Base-by-base conservation (phyloP, 306 rosid species). In the Vigna radiata region DNA sequence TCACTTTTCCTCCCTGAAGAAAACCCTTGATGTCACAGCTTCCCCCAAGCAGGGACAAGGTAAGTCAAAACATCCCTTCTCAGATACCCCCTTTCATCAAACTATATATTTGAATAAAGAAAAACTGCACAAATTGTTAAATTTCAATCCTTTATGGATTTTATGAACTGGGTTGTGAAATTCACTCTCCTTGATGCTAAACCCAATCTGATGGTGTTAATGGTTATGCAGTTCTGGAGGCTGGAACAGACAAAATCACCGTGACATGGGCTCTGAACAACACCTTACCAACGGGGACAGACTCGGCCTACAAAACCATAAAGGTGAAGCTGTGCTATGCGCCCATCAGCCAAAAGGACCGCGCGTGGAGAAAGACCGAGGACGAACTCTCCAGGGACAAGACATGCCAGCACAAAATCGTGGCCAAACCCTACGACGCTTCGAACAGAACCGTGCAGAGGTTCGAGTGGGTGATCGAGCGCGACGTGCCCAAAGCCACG, bases 361-460 rank as follows among this genome's bases (percentile, higher is more conserved):
- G 99, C 68, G 81, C 68, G 3, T 96, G 99, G 99, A 89, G 99
- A 61, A 92, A 96, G 83, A 96, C 99, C 0, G 87, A 54, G 41
- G 93, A 91, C n/a, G 18, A 73, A 0, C 90, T 96, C 50, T 1
- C 27, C 1, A 87, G 82, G 83, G 98, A 92, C 94, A 96, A 89
- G 86, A 92, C 96, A 2, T 96, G 99, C 73, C 89, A 46, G 55
- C 83, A 84, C 83, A 55, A 69, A 61, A 85, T 96, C 60, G 83
- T 88, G 1, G 9, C 77, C 0, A 80, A 47, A 36, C 88, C 89
- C 2, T 96, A 92, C 86, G 78, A 83, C 78, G 78, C 89, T 49
- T 56, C 88, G 2, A 86, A 87, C 89, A 85, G 69, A 58, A 77
- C 87, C 9, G 69, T 44, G 47, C 88, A 86, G n/a, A 86, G 78